Percentiles rank a stretch among this genome's conserved stretches.
phyloP scores from a whole-genome alignment of 345 rosid genomes.

The thale cress (Arabidopsis thaliana) region DNA sequence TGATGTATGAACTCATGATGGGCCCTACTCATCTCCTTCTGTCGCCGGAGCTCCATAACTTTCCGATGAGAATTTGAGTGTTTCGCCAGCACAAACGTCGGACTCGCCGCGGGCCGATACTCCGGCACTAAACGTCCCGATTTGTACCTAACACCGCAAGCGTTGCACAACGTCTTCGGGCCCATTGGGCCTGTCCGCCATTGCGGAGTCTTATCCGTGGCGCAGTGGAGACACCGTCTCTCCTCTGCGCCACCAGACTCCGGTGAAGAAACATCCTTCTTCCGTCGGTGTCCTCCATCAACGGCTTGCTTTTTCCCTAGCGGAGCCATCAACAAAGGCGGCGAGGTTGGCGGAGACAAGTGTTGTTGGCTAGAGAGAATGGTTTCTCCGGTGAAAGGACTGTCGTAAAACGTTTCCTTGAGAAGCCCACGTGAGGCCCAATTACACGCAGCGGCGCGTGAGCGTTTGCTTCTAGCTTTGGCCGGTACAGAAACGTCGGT shows the following conservation, averaged over 20 bases:
- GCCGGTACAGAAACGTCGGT: slow-evolving; percentile 81
- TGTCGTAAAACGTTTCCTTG: slow-evolving; percentile 54
- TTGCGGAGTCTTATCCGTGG: slow-evolving; percentile 46
- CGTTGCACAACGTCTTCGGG: slow-evolving; percentile 71
- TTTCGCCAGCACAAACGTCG: slow-evolving; percentile 43
- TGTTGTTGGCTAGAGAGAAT: slow-evolving; percentile 49
- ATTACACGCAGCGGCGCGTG: slow-evolving; percentile 77
- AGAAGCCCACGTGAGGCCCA: slow-evolving; percentile 88
- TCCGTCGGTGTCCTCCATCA: slow-evolving; percentile 36
- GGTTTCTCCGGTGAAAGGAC: slow-evolving; percentile 77
- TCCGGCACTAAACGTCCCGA: slow-evolving; percentile 49
- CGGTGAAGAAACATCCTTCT: slow-evolving; percentile 45
- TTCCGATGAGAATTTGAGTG: slow-evolving; percentile 52
- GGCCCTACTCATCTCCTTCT: slow-evolving; percentile 48
- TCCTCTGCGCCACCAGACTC: slow-evolving; percentile 47
- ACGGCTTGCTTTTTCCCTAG: slow-evolving; percentile 32
- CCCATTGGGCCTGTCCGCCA: slow-evolving; percentile 53
- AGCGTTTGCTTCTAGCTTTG: slow-evolving; percentile 95
- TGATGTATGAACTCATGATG: slow-evolving; percentile 59
- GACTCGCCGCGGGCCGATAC: slow-evolving; percentile 48
- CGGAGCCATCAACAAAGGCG: neutral
- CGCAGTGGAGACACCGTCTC: slow-evolving; percentile 46
- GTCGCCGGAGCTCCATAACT: slow-evolving; percentile 49
- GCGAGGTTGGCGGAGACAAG: slow-evolving; percentile 44
- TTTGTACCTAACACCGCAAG: slow-evolving; percentile 60